Base-by-base conservation (phyloP, 73 alveolate species). In the Paramecium caudatum region DNA sequence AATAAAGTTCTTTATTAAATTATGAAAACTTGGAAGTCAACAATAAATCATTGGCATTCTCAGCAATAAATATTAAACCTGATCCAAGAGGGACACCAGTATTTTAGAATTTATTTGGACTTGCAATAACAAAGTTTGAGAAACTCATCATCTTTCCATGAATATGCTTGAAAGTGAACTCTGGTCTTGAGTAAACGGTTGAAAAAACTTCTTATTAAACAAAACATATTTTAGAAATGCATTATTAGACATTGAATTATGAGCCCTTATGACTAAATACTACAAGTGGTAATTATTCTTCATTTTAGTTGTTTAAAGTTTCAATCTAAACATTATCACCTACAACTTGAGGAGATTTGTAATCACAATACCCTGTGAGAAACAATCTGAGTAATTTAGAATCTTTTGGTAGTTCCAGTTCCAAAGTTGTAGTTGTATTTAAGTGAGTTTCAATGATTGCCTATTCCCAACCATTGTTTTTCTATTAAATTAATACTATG, bases 221-320 rank as follows among this genome's bases (percentile, higher is more conserved):
- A 39, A 74, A 74, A 21, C 43, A 74, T 74, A 39, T 74, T 74
- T 74, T 74, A 16, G 88, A 41, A 21, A 74, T 45, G 12, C 68
- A 74, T 45, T 74, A 45, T 39, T 74, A 34, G 43, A 74, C 39
- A 43, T 74, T 74, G 19, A 74, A 74, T 45, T 74, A 25, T 9
- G 69, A 41, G 36, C 88, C 88, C 19, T 41, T 74, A 45, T 74
- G 88, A 6, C 23, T 41, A 21, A 41, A 45, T 1, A 74, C 19
- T 0, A 43, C 43, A n/a, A 74, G 45, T 4, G 88, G 88, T 21
- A 74, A 39, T 74, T 74, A 15, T 21, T 55, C 80, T 27, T 55
- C 80, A 27, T 55, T 55, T 21, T 55, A 37, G 30, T 37, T 37
- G 23, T 55, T 55, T 10, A 55, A 55, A 27, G 46, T 43, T 27